phyloP scores from a whole-genome alignment of 148 eudicot genomes.

The Heliamphora exappendiculata region DNA sequence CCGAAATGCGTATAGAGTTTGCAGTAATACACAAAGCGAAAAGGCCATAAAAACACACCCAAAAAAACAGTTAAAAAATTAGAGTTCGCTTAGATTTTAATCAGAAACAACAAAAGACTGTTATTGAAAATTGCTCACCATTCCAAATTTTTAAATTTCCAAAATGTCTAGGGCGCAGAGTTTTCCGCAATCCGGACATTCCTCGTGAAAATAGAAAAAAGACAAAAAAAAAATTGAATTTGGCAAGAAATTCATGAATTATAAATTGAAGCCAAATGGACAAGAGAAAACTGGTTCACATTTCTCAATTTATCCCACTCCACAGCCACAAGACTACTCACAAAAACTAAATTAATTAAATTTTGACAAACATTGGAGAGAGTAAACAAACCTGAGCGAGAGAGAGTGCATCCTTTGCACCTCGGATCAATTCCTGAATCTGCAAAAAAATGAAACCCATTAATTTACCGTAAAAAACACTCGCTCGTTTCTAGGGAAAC shows the following conservation, averaged over 20 bases:
- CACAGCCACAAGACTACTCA: not conserved
- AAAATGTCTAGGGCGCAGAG: not conserved
- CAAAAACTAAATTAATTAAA: not conserved
- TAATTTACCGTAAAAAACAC: slow-evolving; percentile 7
- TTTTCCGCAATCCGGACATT: slow-evolving; percentile 1
- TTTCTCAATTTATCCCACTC: slow-evolving; percentile 20
- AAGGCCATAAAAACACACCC: not conserved
- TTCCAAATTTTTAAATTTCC: not conserved
- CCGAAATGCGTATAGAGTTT: no score
- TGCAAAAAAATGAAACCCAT: slow-evolving; percentile 33
- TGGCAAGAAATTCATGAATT: not conserved
- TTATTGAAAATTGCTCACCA: not conserved
- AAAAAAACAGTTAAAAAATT: not conserved
- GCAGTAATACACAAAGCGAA: not conserved
- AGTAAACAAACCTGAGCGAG: slow-evolving; percentile 86
- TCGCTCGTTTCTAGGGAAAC: not conserved
- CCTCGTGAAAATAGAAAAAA: not conserved
- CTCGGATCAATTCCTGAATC: slow-evolving; percentile 78
- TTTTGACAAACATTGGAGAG: slow-evolving; percentile 10
- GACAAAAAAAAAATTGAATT: no score
- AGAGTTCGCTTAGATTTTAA: not conserved
- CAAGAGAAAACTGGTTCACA: slow-evolving; percentile 12
- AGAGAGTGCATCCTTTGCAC: slow-evolving; percentile 70
- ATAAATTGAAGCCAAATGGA: not conserved
- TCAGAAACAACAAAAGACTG: not conserved